Percentiles rank a stretch among this genome's conserved stretches.
These are phyloP conservation scores for Durio zibethinus DNA, from an alignment of 345 rosid species.

Conservation along the genomic window DNA sequence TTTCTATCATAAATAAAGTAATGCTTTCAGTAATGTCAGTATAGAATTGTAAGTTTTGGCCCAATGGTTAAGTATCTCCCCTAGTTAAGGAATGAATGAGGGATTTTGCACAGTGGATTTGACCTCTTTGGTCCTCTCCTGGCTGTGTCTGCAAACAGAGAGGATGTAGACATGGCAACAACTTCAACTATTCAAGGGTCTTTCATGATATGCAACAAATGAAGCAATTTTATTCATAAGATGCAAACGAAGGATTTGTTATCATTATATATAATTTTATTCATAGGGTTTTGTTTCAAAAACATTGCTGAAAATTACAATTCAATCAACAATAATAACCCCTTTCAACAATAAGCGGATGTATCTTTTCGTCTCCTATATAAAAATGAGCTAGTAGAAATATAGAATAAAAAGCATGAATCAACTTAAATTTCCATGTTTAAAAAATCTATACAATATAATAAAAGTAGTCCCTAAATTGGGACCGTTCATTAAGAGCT, in stretches of 20 bases:
- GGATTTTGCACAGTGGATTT: neutral
- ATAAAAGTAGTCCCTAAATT: too few relatives aligned
- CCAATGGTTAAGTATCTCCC: neutral
- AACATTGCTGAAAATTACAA: too few relatives aligned
- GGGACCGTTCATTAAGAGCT: too few relatives aligned
- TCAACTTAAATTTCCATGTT: too few relatives aligned
- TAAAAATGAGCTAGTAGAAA: too few relatives aligned
- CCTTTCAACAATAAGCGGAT: too few relatives aligned
- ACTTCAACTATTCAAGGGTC: neutral
- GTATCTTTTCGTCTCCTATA: too few relatives aligned
- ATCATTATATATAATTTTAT: neutral
- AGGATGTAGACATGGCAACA: neutral
- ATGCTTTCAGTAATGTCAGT: neutral
- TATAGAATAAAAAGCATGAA: too few relatives aligned
- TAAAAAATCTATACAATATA: too few relatives aligned
- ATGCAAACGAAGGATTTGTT: neutral
- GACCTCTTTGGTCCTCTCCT: neutral
- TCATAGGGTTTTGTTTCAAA: too few relatives aligned
- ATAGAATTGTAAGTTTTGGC: neutral
- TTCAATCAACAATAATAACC: too few relatives aligned
- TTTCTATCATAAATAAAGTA: neutral
- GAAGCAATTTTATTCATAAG: neutral
- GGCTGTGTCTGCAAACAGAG: neutral
- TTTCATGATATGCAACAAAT: neutral
- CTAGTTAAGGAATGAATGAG: neutral